Percentiles rank a stretch among this genome's conserved stretches.
phyloP scores from a whole-genome alignment of 2,329 filamentous ascomycete genomes.

The Juglanconis juglandina region DNA sequence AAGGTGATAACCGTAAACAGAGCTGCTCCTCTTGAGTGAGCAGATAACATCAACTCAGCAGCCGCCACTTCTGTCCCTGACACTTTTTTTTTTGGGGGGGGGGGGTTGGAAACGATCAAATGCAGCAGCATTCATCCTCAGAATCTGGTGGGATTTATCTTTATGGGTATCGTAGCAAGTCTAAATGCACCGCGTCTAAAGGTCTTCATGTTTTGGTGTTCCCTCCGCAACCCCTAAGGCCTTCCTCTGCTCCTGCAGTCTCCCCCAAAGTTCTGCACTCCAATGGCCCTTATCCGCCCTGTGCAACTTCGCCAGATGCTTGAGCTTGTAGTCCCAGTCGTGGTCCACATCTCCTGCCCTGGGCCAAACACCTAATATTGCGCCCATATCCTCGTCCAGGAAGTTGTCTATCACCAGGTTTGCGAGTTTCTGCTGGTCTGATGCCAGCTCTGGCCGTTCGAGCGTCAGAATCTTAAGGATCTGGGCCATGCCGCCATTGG shows the following conservation, averaged over 20 bases:
- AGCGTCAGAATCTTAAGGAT: slow-evolving; percentile 51
- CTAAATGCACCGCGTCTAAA: background rate
- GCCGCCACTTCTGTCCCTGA: no score
- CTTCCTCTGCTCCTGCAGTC: slow-evolving; percentile 30
- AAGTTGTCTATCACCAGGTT: slow-evolving; percentile 63
- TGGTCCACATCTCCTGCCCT: slow-evolving; percentile 35
- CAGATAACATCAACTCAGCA: no score
- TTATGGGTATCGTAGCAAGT: background rate
- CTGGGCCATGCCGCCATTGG: slow-evolving; percentile 49
- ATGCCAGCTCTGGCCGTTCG: slow-evolving; percentile 45
- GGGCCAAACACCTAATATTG: slow-evolving; percentile 55
- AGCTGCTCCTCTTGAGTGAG: no score
- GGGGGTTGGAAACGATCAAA: background rate
- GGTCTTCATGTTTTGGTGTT: slow-evolving; percentile 3
- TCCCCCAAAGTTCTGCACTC: slow-evolving; percentile 41
- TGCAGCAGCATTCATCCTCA: background rate
- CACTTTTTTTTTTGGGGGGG: no score
- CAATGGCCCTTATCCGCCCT: slow-evolving; percentile 39
- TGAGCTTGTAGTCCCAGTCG: slow-evolving; percentile 56
- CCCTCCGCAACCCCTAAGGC: background rate
- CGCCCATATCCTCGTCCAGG: slow-evolving; percentile 63
- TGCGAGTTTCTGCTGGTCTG: slow-evolving; percentile 51
- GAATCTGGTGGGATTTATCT: background rate
- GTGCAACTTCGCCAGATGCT: slow-evolving; percentile 35
- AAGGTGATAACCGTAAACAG: no score